phyloP scores from a whole-genome alignment of 176 grass and related monocot genomes.

The Eragrostis nindensis region DNA sequence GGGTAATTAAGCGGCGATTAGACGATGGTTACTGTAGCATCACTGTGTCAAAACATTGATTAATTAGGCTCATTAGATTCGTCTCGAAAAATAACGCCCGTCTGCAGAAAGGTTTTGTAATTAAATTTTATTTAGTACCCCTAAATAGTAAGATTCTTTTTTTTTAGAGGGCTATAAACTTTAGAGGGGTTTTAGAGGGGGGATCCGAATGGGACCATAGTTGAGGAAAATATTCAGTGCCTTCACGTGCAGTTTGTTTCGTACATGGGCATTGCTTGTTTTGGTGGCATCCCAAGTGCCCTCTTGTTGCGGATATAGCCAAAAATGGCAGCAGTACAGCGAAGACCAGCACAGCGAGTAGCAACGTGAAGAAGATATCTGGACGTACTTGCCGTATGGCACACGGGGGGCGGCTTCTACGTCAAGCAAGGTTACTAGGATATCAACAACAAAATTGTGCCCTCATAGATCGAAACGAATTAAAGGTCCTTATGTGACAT shows the following conservation, averaged over 20 bases:
- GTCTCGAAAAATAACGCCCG: no score
- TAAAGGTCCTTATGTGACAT: background rate
- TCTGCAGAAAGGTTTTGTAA: no score
- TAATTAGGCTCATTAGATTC: no score
- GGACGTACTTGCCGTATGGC: conserved; percentile 20
- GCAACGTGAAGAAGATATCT: background rate
- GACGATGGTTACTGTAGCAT: no score
- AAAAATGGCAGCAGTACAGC: background rate
- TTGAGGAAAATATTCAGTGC: background rate
- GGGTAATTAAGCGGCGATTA: no score
- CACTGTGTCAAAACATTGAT: no score
- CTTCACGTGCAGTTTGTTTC: background rate
- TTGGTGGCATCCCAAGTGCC: background rate
- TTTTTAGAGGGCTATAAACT: no score
- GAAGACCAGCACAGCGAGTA: conserved; percentile 4
- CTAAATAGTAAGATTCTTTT: no score
- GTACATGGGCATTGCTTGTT: background rate
- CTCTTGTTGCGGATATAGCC: background rate
- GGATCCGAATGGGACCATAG: no score
- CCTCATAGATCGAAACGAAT: background rate
- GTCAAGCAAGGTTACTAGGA: background rate
- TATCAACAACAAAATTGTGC: background rate
- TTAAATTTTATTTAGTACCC: no score
- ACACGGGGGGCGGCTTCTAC: background rate
- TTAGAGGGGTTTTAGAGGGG: no score